Conservation (phyloP, 2,329 filamentous ascomycete species). For the Cladophialophora chaetospira region DNA sequence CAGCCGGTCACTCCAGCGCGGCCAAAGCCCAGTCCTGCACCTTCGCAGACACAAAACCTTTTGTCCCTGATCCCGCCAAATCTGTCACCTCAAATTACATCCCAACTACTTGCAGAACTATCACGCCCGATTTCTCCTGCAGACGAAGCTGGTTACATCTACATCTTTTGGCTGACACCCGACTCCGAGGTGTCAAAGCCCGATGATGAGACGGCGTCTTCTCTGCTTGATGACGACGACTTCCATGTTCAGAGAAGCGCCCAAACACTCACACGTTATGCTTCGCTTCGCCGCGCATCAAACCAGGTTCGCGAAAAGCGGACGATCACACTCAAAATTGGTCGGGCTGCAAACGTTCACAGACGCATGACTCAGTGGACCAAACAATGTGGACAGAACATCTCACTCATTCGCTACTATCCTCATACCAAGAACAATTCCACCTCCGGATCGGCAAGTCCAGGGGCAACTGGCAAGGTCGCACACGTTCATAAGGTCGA, state of each 20-base stretch:
- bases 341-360: slow-evolving; percentile 77
- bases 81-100: slow-evolving; percentile 67
- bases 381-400: slow-evolving; percentile 84
- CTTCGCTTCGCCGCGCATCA: slow-evolving; percentile 26
- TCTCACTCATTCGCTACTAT: slow-evolving; percentile 88
- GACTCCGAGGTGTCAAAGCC: slow-evolving; percentile 57
- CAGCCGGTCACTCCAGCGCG: slow-evolving; percentile 19
- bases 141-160: slow-evolving; percentile 90
- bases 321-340: slow-evolving; percentile 69
- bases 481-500: slow-evolving; percentile 87
- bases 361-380: slow-evolving; percentile 90
- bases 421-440: slow-evolving; percentile 63
- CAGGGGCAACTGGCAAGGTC: slow-evolving; percentile 60
- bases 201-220: slow-evolving; percentile 61
- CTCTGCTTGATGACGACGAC: slow-evolving; percentile 49
- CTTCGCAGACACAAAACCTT: slow-evolving; percentile 48
- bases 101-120: slow-evolving; percentile 74
- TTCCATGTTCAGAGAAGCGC: slow-evolving; percentile 31
- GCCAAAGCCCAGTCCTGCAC: slow-evolving; percentile 26
- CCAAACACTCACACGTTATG: slow-evolving; percentile 42
- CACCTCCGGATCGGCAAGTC: slow-evolving; percentile 29
- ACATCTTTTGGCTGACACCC: slow-evolving; percentile 96
- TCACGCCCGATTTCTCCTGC: slow-evolving; percentile 70
- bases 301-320: slow-evolving; percentile 46
- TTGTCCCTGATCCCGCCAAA: slow-evolving; percentile 70